A percentile compares a stretch with the other conserved stretches of the same genome.
Conservation (phyloP, 805 yeast genomes). For the Cyberlindnera suaveolens region DNA sequence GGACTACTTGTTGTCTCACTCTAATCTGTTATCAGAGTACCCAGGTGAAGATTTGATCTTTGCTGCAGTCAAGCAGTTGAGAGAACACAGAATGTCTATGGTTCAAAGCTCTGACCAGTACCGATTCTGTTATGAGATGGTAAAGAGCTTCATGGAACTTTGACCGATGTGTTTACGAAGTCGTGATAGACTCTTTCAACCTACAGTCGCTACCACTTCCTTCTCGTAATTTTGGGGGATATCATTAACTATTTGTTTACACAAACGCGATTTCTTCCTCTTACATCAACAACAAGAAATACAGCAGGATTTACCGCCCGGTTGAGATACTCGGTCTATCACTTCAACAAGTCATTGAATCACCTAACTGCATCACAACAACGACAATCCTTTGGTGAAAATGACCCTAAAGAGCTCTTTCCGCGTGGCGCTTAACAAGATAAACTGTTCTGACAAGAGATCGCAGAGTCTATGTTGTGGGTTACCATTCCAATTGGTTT, state of each 20-base stretch:
- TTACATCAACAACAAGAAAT: too few relatives aligned
- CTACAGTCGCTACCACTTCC: too few relatives aligned
- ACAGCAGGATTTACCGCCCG: constrained; percentile 1
- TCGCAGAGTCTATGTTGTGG: constrained; percentile 1
- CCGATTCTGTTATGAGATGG: constrained; percentile 36
- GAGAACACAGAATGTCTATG: constrained; percentile 42
- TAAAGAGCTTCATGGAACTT: background rate
- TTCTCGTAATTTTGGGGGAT: too few relatives aligned
- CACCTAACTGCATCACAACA: too few relatives aligned
- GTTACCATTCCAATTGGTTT: constrained; percentile 10
- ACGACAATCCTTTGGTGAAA: background rate
- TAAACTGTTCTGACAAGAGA: constrained; percentile 7
- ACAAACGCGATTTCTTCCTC: too few relatives aligned
- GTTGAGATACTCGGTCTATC: background rate
- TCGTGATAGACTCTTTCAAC: too few relatives aligned
- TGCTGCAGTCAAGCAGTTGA: constrained; percentile 32
- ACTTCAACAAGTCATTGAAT: too few relatives aligned
- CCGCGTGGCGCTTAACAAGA: constrained; percentile 16
- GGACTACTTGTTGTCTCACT: constrained; percentile 37
- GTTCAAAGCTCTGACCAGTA: constrained; percentile 44
- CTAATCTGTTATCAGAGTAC: background rate
- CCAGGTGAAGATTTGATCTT: constrained; percentile 31
- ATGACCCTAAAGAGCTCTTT: constrained; percentile 17
- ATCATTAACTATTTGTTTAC: too few relatives aligned
- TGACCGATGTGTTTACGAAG: background rate